These are phyloP conservation scores for Hypoxylon sp. DNA, from an alignment of 2,329 filamentous ascomycete genomes.

Conservation along the genomic window DNA sequence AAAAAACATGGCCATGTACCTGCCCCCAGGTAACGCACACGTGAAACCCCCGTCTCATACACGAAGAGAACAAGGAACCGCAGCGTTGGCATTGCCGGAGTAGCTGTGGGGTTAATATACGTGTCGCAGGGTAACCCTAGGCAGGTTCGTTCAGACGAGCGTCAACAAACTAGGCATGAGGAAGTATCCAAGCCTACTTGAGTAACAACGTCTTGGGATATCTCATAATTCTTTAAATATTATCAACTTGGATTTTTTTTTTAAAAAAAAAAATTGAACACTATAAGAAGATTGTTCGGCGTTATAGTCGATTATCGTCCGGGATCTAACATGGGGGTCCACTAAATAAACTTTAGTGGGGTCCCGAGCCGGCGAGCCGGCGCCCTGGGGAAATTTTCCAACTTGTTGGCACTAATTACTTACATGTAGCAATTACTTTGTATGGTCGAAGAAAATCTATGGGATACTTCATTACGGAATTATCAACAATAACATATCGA, in stretches of 20 bases:
- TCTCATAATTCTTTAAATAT: neutral
- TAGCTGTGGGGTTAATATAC: neutral
- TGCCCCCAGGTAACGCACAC: neutral
- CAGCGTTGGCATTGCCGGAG: neutral
- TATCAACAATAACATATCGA: neutral
- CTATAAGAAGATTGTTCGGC: neutral
- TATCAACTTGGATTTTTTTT: too few species aligned
- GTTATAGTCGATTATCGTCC: neutral
- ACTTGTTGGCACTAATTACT: neutral
- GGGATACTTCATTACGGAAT: neutral
- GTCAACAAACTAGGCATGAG: neutral
- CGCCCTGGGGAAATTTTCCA: conserved; percentile 13
- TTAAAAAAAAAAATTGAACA: neutral
- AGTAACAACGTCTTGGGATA: neutral
- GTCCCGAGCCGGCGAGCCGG: neutral
- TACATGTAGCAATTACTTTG: neutral
- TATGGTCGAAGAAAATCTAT: neutral
- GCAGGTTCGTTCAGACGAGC: neutral
- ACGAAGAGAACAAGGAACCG: neutral
- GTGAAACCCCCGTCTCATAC: neutral
- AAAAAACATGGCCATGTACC: neutral
- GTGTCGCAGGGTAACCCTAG: neutral
- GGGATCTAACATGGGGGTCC: conserved; percentile 7
- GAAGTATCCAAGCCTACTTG: neutral
- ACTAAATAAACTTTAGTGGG: conserved; percentile 13